Evolutionary conservation across 768 basidiomycete species (phyloP), one percentile per base, ranked within the genome.

Genomic region (Leucogyrophana mollusca): DNA sequence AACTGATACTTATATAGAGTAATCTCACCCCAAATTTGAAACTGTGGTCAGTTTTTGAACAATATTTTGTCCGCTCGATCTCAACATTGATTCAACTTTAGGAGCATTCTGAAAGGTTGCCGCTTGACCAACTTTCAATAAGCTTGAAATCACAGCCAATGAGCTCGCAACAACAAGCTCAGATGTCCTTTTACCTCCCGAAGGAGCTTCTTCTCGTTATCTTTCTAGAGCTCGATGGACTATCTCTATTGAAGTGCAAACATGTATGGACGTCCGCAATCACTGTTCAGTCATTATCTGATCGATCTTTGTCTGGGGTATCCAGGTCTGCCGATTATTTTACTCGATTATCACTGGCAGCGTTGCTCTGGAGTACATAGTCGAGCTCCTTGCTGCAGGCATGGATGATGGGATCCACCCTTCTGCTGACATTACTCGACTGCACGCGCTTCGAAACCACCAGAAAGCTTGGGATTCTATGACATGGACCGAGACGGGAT

Each of bases 321-420:
- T 25, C 32, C 40, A 57, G 63, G 66, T 64, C 45, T 70, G 65
- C 53, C 58, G 52, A 38, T 43, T 55, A n/a, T 66, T 68, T 27
- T 44, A 50, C 36, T 52, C 53, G 21, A 56, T 67, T 33, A 40
- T 69, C 24, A 47, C 53, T n/a, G 49, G 40, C 9, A 64, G 52
- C 36, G 53, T 54, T 24, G 50, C 54, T 1, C 46, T 70, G 17
- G 32, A 47, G 30, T 71, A 71, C 55, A 61, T 58, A 38, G 56
- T 59, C 21, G 56, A 66, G 34, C 34, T 70, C 4, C 66, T 62
- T 9, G 48, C 56, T 8, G 59, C 61, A 9, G 55, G 54, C 51
- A 55, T 65, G 50, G 61, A 67, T 4, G 49, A 59, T 36, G 56
- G 48, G 22, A 43, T 52, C 34, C 46, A 22, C 4, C 51, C 53